These are phyloP conservation scores for Tuber aestivum DNA, from an alignment of 495 filamentous ascomycete species.

Conservation along the genomic window DNA sequence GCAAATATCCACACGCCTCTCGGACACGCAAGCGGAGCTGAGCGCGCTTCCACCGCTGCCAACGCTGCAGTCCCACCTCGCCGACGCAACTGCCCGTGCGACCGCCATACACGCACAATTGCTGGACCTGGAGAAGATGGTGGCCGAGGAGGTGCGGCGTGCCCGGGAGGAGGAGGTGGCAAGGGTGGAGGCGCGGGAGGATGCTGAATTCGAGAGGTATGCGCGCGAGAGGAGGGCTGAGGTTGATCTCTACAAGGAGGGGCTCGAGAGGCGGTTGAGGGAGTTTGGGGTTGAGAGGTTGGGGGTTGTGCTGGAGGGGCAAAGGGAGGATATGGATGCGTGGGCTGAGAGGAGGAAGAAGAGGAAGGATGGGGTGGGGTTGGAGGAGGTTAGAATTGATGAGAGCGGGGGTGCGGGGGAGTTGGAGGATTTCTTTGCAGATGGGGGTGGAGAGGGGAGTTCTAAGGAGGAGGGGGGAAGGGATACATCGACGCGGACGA, in stretches of 20 bases:
- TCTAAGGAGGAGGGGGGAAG: not conserved
- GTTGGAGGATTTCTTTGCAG: constrained; percentile 38
- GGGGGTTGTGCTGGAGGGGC: constrained; percentile 12
- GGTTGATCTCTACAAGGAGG: constrained; percentile 13
- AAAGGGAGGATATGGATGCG: not conserved
- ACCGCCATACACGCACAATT: constrained; percentile 25
- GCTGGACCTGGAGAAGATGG: constrained; percentile 23
- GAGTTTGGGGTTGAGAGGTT: constrained; percentile 34
- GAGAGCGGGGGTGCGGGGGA: constrained; percentile 2
- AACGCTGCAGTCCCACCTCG: not conserved
- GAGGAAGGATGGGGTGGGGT: not conserved
- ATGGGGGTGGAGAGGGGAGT: constrained; percentile 1
- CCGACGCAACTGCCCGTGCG: not conserved
- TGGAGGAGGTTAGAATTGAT: constrained; percentile 25
- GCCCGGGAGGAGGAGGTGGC: constrained; percentile 11
- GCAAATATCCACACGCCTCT: not conserved
- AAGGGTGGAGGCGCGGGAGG: constrained; percentile 15
- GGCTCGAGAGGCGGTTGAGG: constrained; percentile 18
- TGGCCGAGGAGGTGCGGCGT: not conserved
- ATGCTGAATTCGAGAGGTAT: constrained; percentile 25
- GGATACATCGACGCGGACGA: not conserved
- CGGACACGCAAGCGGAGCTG: not conserved
- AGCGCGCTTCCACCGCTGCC: not conserved
- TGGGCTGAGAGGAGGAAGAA: too few relatives aligned
- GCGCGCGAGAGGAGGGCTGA: constrained; percentile 9